These are phyloP conservation scores for Diplotaxis tenuifolia DNA, from an alignment of 345 rosid species.

Conservation along the genomic window DNA sequence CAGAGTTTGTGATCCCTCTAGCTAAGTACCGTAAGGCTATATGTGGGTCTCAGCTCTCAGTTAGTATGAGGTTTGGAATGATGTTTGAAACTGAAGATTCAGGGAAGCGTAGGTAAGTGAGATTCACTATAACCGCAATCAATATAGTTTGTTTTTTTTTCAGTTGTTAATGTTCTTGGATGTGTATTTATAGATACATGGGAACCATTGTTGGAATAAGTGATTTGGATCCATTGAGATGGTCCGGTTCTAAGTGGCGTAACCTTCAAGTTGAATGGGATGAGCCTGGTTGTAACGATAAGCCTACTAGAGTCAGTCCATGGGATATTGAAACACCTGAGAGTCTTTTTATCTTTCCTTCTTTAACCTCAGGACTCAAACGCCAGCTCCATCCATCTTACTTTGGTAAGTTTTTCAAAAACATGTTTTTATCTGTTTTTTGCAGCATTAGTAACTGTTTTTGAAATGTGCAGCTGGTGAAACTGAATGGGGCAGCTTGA, in stretches of 20 bases:
- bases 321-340: constrained; percentile 99
- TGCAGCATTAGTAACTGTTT: not conserved
- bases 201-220: constrained; percentile 86
- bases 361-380: constrained; percentile 87
- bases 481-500: constrained; percentile 79
- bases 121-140: not conserved
- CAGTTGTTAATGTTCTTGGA: constrained; percentile 10
- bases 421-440: not conserved
- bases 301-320: constrained; percentile 86
- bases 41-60: constrained; percentile 79
- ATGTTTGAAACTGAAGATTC: constrained; percentile 99
- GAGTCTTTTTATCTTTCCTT: constrained; percentile 92
- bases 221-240: constrained; percentile 85
- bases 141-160: not conserved
- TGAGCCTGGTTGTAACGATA: constrained; percentile 92
- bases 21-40: constrained; percentile 79
- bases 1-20: constrained; percentile 89
- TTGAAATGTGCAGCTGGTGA: constrained; percentile 51
- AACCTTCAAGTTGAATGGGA: constrained; percentile 99
- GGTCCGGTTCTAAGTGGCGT: constrained; percentile 99
- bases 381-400: constrained; percentile 68
- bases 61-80: constrained; percentile 99
- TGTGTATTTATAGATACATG: constrained; percentile 84
- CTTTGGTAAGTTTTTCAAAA: constrained; percentile 47
- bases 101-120: constrained; percentile 76